These are phyloP conservation scores for Zostera marina DNA, from an alignment of 116 monocot genomes.

Conservation along the genomic window DNA sequence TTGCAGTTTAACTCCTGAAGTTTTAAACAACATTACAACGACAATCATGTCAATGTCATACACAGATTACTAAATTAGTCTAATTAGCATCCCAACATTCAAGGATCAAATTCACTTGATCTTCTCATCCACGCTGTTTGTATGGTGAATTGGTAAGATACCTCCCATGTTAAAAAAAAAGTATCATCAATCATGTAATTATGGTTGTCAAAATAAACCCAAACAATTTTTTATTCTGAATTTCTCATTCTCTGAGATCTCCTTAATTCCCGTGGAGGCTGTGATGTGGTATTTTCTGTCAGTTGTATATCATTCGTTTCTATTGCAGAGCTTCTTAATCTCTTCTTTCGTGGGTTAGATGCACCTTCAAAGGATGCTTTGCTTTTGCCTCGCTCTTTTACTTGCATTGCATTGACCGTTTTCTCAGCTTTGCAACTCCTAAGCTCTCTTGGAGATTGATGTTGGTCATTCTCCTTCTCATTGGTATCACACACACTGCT, in stretches of 20 bases:
- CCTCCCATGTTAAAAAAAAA: too few species aligned
- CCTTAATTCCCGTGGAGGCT: conserved; percentile 2
- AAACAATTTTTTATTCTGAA: too few species aligned
- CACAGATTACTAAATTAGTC: too few species aligned
- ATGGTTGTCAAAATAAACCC: too few species aligned
- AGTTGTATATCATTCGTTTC: conserved; percentile 11
- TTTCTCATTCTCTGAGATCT: conserved; percentile 7
- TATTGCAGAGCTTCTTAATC: conserved; percentile 23
- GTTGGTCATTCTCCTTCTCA: background rate
- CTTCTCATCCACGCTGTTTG: too few species aligned
- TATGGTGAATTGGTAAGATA: too few species aligned
- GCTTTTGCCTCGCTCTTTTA: conserved; percentile 13
- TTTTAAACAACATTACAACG: too few species aligned
- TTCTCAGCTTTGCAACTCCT: conserved; percentile 37
- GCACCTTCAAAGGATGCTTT: background rate
- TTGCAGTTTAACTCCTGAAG: too few species aligned
- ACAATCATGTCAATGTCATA: too few species aligned
- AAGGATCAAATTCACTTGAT: too few species aligned
- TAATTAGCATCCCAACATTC: too few species aligned
- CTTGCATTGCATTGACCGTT: background rate
- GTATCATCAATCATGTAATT: too few species aligned
- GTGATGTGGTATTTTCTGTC: background rate
- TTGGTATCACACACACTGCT: background rate
- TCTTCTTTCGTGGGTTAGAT: conserved; percentile 11
- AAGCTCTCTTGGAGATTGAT: conserved; percentile 13